Evolutionary conservation across 306 rosid genomes (phyloP), one percentile per base, ranked within the genome.

Genomic region (Begonia loranthoides): DNA sequence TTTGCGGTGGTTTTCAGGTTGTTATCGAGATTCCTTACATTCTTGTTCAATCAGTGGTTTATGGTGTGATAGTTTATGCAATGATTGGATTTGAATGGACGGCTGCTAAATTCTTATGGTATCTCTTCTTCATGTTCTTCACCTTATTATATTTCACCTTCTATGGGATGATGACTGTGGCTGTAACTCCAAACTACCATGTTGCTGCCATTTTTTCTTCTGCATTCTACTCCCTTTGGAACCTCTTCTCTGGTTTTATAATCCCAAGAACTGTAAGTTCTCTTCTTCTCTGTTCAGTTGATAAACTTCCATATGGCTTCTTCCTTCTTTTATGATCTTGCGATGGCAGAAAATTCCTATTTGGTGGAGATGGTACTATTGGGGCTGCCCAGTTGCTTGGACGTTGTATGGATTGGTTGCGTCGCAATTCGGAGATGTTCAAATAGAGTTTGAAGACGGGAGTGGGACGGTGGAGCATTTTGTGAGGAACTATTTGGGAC

Each of bases 341-440:
- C 6, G 7, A n/a, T 59, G 39, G 71, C 66, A 76, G 82, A 79
- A 78, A 47, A 75, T 77, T 68, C 86, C 95, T 1, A 50, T 77
- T 34, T 82, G 95, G 95, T 87, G 95, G 95, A 71, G 76, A 59
- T 82, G 93, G 89, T 82, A 77, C 60, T 82, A 69, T 9, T 82
- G 89, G 89, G 46, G 53, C 28, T 79, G 89, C 50, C 86, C 89
- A 1, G 68, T 79, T 28, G 84, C 87, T 3, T 80, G 89, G 89
- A 79, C 73, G 9, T 65, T 77, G 53, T 79, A 82, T 56, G 93
- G 93, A 61, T 49, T 86, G 65, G 63, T 69, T 22, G 73, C 66
- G 54, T 65, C 88, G 5, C 88, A 86, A 40, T 86, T 21, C 57
- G 79, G 73, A 48, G 83, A 77, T 52, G 22, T 67, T 15, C 15